Evolutionary conservation across 208 protist species (phyloP).

Genomic region (Acanthamoeba triangularis): DNA sequence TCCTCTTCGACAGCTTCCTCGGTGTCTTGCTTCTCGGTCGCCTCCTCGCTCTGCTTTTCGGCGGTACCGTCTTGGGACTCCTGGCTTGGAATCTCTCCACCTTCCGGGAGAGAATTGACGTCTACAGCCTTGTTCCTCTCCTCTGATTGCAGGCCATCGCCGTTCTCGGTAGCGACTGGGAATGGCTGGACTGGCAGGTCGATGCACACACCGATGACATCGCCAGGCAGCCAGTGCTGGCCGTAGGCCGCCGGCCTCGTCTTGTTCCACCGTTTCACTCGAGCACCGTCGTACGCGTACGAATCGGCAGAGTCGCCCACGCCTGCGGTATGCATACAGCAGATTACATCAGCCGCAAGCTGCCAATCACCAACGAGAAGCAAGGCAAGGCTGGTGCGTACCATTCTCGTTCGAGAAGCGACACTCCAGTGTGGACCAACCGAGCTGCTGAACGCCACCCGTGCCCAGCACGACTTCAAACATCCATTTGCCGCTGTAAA

Average conservation of each 20-base stretch:
- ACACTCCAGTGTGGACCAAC: slow-evolving; percentile 79
- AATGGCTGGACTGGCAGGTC: slow-evolving; percentile 58
- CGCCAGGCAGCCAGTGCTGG: slow-evolving; percentile 72
- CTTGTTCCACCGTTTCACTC: slow-evolving; percentile 82
- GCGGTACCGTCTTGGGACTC: background rate
- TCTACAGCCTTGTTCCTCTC: background rate
- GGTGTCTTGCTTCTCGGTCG: background rate
- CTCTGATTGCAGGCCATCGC: background rate
- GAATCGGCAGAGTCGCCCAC: slow-evolving; percentile 80
- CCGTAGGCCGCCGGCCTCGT: slow-evolving; percentile 54
- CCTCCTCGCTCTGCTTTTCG: background rate
- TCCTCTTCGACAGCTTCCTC: background rate
- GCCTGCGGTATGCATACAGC: background rate
- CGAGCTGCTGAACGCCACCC: slow-evolving; percentile 78
- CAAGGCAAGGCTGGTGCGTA: background rate
- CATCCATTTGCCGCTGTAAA: slow-evolving; percentile 82
- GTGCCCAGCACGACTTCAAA: slow-evolving; percentile 80
- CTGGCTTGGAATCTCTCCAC: background rate
- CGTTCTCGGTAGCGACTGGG: background rate
- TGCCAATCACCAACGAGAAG: background rate
- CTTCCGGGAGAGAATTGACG: too few species aligned
- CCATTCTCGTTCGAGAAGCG: slow-evolving; percentile 76
- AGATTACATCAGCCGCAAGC: background rate
- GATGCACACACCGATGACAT: slow-evolving; percentile 79
- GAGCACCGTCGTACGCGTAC: slow-evolving; percentile 81